These are phyloP conservation scores for Cercospora sp. DNA, from an alignment of 2,329 filamentous ascomycete genomes.

Conservation along the genomic window DNA sequence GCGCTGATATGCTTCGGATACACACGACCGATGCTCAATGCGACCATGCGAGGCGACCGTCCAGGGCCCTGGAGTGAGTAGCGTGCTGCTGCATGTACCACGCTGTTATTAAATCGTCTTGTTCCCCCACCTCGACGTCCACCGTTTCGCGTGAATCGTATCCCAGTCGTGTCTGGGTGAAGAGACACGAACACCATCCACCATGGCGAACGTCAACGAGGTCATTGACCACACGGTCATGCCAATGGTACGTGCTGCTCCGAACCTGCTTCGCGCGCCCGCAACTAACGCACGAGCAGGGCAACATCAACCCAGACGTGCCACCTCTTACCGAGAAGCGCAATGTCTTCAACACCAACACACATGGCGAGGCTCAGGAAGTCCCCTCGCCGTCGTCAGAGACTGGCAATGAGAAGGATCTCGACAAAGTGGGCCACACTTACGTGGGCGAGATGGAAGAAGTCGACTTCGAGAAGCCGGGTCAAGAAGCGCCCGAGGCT, in stretches of 20 bases:
- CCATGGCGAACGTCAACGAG: constrained; percentile 36
- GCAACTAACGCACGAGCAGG: constrained; percentile 17
- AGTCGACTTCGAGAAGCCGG: constrained; percentile 32
- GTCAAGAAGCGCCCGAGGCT: constrained; percentile 32
- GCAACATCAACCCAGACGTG: constrained; percentile 34
- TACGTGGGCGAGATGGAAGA: constrained; percentile 35
- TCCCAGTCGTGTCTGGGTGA: constrained; percentile 14
- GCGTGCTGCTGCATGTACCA: not conserved
- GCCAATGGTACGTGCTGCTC: constrained; percentile 31
- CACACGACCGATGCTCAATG: constrained; percentile 14
- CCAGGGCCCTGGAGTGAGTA: constrained; percentile 1
- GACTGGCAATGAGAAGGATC: constrained; percentile 28
- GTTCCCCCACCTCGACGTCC: not conserved
- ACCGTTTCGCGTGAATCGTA: not conserved
- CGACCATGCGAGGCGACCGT: constrained; percentile 20
- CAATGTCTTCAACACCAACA: constrained; percentile 39
- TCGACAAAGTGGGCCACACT: constrained; percentile 31
- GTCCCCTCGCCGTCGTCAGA: constrained; percentile 8
- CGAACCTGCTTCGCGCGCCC: too few species aligned
- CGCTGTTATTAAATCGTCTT: not conserved
- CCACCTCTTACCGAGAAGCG: constrained; percentile 41
- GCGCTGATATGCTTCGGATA: constrained; percentile 2
- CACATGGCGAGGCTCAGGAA: constrained; percentile 16
- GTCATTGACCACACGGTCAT: constrained; percentile 38
- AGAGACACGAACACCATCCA: constrained; percentile 16